A percentile compares a stretch with the other conserved stretches of the same genome.
These are phyloP conservation scores for Trametes hirsuta DNA, from an alignment of 1,284 basidiomycete species.

Conservation along the genomic window DNA sequence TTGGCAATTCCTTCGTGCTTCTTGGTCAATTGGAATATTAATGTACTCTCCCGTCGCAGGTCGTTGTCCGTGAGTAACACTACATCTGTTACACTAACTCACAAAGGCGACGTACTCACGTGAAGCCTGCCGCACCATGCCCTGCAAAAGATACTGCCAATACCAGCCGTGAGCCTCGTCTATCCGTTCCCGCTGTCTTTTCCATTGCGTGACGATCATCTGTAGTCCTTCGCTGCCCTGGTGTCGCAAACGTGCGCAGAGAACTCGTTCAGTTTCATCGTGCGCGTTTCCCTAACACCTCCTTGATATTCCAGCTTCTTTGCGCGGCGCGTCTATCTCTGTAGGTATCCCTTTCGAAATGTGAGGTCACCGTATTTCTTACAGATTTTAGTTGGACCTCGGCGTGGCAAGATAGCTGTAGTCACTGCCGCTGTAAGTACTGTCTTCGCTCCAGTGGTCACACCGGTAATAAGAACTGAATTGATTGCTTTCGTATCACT, in stretches of 20 bases:
- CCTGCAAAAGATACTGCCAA: neutral
- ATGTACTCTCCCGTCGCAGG: too few relatives aligned
- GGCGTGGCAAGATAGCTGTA: too few relatives aligned
- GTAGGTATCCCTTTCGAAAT: neutral
- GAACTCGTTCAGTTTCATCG: neutral
- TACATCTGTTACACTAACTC: too few relatives aligned
- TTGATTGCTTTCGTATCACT: neutral
- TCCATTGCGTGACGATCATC: neutral
- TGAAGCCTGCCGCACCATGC: neutral
- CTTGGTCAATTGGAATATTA: too few relatives aligned
- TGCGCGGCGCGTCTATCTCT: neutral
- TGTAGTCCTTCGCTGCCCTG: neutral
- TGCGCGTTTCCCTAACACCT: neutral
- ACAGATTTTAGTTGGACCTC: too few relatives aligned
- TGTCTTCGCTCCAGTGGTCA: too few relatives aligned
- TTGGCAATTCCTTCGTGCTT: neutral
- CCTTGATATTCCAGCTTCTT: neutral
- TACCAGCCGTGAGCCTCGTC: neutral
- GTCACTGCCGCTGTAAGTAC: too few relatives aligned
- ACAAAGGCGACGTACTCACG: too few relatives aligned
- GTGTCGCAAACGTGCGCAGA: neutral
- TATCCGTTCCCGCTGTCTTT: neutral
- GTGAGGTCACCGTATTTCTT: neutral
- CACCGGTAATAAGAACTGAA: neutral
- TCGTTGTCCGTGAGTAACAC: neutral